Base-by-base conservation (phyloP, 2,329 filamentous ascomycete species). In the Colletotrichum navitas region DNA sequence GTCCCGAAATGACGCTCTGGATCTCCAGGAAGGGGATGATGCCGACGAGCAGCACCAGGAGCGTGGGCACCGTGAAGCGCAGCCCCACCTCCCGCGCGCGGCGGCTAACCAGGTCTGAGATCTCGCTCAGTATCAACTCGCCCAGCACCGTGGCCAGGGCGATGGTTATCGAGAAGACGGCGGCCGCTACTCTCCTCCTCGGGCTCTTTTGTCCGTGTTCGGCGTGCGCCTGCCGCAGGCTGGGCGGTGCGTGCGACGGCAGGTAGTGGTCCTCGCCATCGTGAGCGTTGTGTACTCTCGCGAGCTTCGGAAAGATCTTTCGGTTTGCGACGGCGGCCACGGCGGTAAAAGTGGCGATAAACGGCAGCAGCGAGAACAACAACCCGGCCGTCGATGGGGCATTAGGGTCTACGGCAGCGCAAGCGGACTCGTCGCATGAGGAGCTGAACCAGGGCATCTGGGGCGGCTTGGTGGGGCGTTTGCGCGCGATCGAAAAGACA, bases 41-140 rank as follows among this genome's bases (percentile, higher is more conserved):
- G 18, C 93, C 84, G 36, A 97, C 87, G 34, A 96, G 87, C 73
- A 95, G 82, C 49, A 94, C 86, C 36, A 97, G 82, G 52, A 97
- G 83, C 26, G 89, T 88, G 8, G 91, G 89, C 34, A 97, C 88
- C 0, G 92, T 94, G 39, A 92, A 81, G 68, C 89, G 86, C 75
- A 97, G 84, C 29, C 92, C 93, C 36, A 92, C 78, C 29, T 87
- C 88, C 71, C 94, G 86, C 16, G 93, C 93, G 41, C 85, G 84
- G 8, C 90, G 86, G 74, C 91, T 88, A n/a, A 94, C 86, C 6
- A 92, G 86, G 77, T 94, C 93, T 34, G 93, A 90, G 54, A 97
- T 93, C 81, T 97, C 94, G 76, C 93, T 94, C 11, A 97, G 86
- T 56, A 97, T 93, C 75, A 97, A 83, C 81, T 95, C 91, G 3